Base-by-base conservation (phyloP, 192 early-diverging fungal species). In the Coemansia asiatica region DNA sequence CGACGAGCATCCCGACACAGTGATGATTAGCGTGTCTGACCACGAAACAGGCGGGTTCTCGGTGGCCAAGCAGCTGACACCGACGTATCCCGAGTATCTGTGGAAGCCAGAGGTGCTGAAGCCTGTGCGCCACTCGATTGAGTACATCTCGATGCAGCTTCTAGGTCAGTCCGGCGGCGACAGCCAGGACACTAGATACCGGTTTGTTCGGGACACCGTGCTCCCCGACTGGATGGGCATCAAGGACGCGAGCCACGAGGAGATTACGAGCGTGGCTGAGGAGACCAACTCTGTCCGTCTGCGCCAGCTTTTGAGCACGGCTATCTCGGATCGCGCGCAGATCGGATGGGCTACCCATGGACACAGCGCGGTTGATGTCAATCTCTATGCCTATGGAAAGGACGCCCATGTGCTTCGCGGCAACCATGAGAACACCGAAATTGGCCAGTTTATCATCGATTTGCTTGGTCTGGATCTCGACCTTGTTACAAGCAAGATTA, bases 11-110 rank as follows among this genome's bases (percentile, higher is more conserved):
- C 89, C 92, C 3, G 90, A 88, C 64, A 96, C 95, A 0, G 83
- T 97, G 36, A 82, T 99, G 87, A 92, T 99, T 36, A 95, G 93
- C 48, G 85, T 88, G 22, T 87, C 87, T 22, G 97, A 99, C 78
- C 97, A 99, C 76, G 97, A 99, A 79, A 99, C 97, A 0, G 97
- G 97, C 40, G 97, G 97, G 2, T 85, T 98, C 22, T 87, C 93
- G 0, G 81, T 94, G 27, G 94, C 84, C 36, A 84, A 87, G 63
- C 93, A 97, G 83, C 72, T 89, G 21, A 75, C 78, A 7, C 29
- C 67, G 0, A 65, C 63, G 5, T 97, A 95, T 61, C 96, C 97
- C 16, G 89, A 90, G n/a, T 99, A 99, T 66, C 61, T 83, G 29
- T 94, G 92, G 91, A 79, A 84, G 64, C 97, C 97, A 0, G 78